A percentile compares a stretch with the other conserved stretches of the same genome.
Conservation (phyloP, 495 filamentous ascomycete genomes). For the Penicillium simplicissimum region DNA sequence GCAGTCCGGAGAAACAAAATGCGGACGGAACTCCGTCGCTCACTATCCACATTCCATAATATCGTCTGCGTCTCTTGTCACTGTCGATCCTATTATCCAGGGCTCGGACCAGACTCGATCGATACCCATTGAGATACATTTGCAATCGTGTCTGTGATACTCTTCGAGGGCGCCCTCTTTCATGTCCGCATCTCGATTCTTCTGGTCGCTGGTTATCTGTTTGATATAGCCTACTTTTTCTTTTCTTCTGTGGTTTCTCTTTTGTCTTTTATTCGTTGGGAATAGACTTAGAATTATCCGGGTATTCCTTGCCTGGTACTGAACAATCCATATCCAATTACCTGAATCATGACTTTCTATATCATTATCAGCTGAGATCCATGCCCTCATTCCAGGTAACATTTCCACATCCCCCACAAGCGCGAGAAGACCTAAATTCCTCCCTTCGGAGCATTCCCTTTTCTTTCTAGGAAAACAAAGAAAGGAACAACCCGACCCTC, state of each 20-base stretch:
- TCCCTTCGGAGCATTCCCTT: background rate
- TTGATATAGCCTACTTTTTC: conserved; percentile 2
- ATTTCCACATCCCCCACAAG: background rate
- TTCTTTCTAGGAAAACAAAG: background rate
- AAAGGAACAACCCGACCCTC: background rate
- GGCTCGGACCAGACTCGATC: conserved; percentile 6
- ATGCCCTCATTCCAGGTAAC: too few relatives aligned
- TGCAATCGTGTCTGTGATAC: conserved; percentile 14
- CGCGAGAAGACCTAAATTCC: background rate
- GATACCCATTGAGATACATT: conserved; percentile 30
- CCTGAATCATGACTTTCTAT: background rate
- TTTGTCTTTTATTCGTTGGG: background rate
- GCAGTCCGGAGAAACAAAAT: conserved; percentile 14
- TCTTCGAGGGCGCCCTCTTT: background rate
- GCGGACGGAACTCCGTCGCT: conserved; percentile 8
- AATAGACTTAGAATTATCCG: conserved; percentile 1
- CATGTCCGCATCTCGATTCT: background rate
- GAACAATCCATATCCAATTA: background rate
- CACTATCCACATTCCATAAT: conserved; percentile 14
- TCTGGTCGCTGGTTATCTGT: background rate
- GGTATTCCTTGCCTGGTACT: background rate
- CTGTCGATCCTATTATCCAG: background rate
- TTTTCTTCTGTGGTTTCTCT: background rate
- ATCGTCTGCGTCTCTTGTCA: background rate
- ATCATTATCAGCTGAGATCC: too few relatives aligned